A percentile compares a stretch with the other conserved stretches of the same genome.
These are phyloP conservation scores for Pythium brachiatum DNA, from an alignment of 352 stramenopile genomes.

Conservation along the genomic window DNA sequence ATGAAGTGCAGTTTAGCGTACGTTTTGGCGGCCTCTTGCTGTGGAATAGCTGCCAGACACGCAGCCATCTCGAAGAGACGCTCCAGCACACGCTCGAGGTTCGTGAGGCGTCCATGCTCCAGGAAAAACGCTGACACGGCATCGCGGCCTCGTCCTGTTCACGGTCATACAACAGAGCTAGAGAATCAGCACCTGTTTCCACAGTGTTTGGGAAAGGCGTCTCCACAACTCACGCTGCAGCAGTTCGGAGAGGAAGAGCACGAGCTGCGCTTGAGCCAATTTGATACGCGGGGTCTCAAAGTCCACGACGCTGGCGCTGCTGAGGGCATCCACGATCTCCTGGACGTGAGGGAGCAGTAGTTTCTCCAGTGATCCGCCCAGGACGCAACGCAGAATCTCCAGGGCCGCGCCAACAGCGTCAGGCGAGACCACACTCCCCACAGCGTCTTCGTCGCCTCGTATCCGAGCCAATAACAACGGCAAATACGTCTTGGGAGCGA, in stretches of 20 bases:
- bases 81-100: conserved; percentile 20
- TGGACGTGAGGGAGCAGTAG: conserved; percentile 55
- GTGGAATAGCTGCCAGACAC: conserved; percentile 22
- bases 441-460: conserved; percentile 46
- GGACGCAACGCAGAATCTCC: conserved; percentile 49
- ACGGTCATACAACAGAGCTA: not conserved
- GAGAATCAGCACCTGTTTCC: not conserved
- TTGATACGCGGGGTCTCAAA: conserved; percentile 44
- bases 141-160: conserved; percentile 39
- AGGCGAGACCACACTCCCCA: conserved; percentile 26
- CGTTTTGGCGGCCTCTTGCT: conserved; percentile 1
- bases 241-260: conserved; percentile 35
- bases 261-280: conserved; percentile 29
- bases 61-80: conserved; percentile 45
- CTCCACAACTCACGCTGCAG: conserved; percentile 41
- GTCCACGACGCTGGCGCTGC: conserved; percentile 35
- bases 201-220: not conserved
- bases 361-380: conserved; percentile 58
- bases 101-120: conserved; percentile 38
- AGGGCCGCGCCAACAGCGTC: conserved; percentile 30
- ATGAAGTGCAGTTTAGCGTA: conserved; percentile 16
- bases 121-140: conserved; percentile 54
- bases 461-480: conserved; percentile 58
- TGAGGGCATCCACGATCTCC: conserved; percentile 47
- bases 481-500: conserved; percentile 63